Base-by-base conservation (phyloP, 768 basidiomycete species). In the Suillus americanus region DNA sequence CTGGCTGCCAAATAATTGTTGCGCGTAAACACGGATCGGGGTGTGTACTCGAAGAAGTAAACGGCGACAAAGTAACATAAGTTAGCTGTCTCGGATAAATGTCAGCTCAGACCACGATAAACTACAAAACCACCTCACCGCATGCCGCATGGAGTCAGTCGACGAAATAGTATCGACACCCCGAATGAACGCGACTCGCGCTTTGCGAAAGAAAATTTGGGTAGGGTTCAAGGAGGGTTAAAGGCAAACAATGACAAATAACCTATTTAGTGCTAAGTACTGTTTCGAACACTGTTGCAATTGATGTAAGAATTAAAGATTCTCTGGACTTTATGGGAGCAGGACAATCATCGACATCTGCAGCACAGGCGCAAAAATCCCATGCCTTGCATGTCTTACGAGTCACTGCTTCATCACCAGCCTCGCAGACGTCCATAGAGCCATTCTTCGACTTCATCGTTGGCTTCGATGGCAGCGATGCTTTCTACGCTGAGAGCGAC, bases 361-460 rank as follows among this genome's bases (percentile, higher is more conserved):
- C 81, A 46, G 75, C 83, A 43, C 74, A 71, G 64, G 40, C 50
- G 5, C 65, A 71, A 64, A 41, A 74, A 53, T 70, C 71, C 7
- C 87, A 83, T 65, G 93, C 88, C 2, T 79, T 97, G 12, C 95
- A 98, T 73, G 91, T 95, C 66, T 80, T 97, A 63, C 88, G 95
- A 62, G 95, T 97, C 37, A 94, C 94, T 2, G 91, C 94, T 2
- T 84, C 85, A 6, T 95, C 93, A 1, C 97, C 97, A 7, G 94
- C 97, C 0, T 92, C 92, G 0, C 83, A 89, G 65, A 93, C 94
- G 91, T 72, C 85, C 85, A 81, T 89, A 45, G 88, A 91, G 73
- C 92, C 97, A 3, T 96, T 95, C 79, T 99, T 99, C 71, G 97
- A 99, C 80, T 99, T 97, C 74, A 85, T 99, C 25, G 89, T 97